phyloP scores from a whole-genome alignment of 2,329 filamentous ascomycete species.

The Scedosporium minutisporum region DNA sequence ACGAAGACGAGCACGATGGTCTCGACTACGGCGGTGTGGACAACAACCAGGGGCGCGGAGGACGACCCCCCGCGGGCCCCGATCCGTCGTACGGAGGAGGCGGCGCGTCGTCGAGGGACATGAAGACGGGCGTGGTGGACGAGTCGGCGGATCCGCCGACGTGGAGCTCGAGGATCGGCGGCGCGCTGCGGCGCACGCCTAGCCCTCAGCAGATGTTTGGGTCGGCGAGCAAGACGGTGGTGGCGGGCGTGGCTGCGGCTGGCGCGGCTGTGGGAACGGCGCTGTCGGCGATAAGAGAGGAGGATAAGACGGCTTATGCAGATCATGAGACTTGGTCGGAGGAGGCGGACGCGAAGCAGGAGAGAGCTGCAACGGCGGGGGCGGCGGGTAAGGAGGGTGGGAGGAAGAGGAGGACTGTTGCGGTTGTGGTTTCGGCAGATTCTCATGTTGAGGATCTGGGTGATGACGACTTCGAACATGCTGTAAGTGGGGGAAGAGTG shows the following conservation, averaged over 20 bases:
- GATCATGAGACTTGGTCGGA: conserved; percentile 91
- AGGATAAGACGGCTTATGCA: conserved; percentile 68
- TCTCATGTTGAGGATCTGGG: conserved; percentile 47
- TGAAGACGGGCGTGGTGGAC: conserved; percentile 11
- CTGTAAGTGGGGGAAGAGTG: conserved; percentile 46
- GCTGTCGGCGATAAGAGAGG: conserved; percentile 73
- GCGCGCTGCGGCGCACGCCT: conserved; percentile 69
- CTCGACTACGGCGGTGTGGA: conserved; percentile 38
- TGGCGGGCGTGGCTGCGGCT: conserved; percentile 72
- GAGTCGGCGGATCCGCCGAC: conserved; percentile 16
- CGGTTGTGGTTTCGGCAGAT: conserved; percentile 79
- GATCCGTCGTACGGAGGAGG: background rate
- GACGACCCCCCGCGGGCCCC: conserved; percentile 20
- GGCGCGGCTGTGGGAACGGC: conserved; percentile 76
- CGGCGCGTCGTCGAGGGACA: background rate
- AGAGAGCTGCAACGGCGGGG: conserved; percentile 18
- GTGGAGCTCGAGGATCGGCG: conserved; percentile 70
- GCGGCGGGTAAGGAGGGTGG: background rate
- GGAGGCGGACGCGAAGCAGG: conserved; percentile 63
- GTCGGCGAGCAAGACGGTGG: conserved; percentile 70
- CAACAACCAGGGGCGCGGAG: conserved; percentile 26
- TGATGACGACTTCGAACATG: conserved; percentile 61
- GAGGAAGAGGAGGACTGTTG: conserved; percentile 62
- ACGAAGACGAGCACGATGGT: conserved; percentile 46
- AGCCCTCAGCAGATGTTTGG: conserved; percentile 86